Conservation (phyloP, 768 basidiomycete genomes). For the Crucibulum laeve region DNA sequence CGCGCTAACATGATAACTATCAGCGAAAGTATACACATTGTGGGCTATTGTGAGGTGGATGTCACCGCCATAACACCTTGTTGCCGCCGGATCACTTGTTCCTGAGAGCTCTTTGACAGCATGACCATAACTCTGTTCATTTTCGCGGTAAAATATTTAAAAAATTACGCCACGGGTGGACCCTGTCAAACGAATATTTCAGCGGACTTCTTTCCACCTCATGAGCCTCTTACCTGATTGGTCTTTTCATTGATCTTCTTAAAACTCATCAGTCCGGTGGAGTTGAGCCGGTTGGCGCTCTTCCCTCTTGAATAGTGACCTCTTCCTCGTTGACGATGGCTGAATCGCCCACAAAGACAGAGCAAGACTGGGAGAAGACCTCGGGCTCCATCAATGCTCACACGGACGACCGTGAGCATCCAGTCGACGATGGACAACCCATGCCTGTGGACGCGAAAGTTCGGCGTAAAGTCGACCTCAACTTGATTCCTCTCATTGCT, state of each 20-base stretch:
- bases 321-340: background rate
- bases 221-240: conserved; percentile 1
- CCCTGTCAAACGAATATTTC: background rate
- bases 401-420: background rate
- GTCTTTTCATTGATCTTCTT: conserved; percentile 1
- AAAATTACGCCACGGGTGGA: background rate
- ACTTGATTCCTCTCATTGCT: conserved; percentile 30
- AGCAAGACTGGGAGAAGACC: conserved; percentile 1
- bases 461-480: conserved; percentile 16
- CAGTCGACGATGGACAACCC: conserved; percentile 1
- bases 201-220: conserved; percentile 1
- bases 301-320: background rate
- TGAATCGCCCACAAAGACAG: conserved; percentile 1
- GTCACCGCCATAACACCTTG: background rate
- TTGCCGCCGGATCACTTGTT: background rate
- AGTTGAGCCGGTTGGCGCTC: background rate
- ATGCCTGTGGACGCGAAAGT: conserved; percentile 7
- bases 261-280: background rate
- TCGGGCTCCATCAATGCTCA: background rate
- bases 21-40: no score
- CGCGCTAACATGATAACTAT: no score
- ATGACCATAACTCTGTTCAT: no score
- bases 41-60: no score
- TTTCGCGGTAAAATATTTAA: no score
- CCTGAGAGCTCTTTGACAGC: background rate